Evolutionary conservation across 2,329 filamentous ascomycete species (phyloP).

Genomic region (Trichoderma sp.): DNA sequence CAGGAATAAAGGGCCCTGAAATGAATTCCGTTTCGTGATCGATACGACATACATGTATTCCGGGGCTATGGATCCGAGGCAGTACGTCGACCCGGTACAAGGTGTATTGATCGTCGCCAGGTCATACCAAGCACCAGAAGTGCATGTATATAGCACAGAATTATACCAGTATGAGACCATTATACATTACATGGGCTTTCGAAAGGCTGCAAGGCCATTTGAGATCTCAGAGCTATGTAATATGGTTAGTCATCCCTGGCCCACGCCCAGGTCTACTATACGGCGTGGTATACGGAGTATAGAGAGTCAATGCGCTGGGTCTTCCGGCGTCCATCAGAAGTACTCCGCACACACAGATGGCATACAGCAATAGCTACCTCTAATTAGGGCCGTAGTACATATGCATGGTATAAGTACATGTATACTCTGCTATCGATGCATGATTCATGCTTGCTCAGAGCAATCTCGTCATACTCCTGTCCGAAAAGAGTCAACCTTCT

Average conservation of each 20-base stretch:
- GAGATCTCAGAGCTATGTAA: not conserved
- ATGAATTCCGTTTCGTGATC: not conserved
- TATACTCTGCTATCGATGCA: constrained; percentile 1
- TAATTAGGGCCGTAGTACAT: not conserved
- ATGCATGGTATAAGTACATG: not conserved
- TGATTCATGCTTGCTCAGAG: not conserved
- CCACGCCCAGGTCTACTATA: not conserved
- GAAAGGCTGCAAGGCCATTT: not conserved
- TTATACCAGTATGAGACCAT: not conserved
- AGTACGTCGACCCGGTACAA: not conserved
- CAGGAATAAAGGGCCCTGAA: not conserved
- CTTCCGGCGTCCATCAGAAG: not conserved
- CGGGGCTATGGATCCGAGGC: not conserved
- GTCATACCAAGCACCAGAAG: not conserved
- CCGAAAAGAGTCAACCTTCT: not conserved
- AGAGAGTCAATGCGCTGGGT: not conserved
- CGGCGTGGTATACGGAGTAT: too few relatives aligned
- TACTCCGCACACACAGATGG: not conserved
- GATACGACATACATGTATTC: not conserved
- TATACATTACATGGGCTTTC: not conserved
- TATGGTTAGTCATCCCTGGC: not conserved
- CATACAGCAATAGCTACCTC: not conserved
- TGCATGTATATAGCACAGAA: not conserved
- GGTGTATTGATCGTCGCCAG: too few relatives aligned
- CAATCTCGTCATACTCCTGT: not conserved